Conservation (phyloP, 1,284 basidiomycete genomes). For the Apiotrichum akiyoshidainum region DNA sequence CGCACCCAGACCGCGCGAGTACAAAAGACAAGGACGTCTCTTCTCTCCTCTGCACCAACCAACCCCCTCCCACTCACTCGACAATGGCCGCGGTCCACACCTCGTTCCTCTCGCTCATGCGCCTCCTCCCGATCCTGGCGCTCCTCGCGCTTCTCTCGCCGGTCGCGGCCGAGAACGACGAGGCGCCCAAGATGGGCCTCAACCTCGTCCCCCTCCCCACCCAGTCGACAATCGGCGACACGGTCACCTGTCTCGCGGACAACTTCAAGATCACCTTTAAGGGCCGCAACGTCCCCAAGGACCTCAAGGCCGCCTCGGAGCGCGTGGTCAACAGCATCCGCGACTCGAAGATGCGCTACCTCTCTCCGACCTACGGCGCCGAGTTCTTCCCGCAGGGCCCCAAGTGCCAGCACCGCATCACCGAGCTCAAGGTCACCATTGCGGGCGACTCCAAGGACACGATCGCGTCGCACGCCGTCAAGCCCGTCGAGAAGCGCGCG, state of each 20-base stretch:
- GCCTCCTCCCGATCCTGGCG: not conserved
- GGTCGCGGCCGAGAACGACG: not conserved
- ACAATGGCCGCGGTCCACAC: not conserved
- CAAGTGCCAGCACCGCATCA: conserved; percentile 1
- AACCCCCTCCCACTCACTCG: not conserved
- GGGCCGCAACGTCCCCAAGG: conserved; percentile 49
- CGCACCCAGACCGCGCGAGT: too few species aligned
- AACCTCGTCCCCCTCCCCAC: conserved; percentile 50
- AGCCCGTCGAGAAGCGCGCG: conserved; percentile 1
- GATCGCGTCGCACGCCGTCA: not conserved
- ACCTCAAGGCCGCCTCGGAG: conserved; percentile 55
- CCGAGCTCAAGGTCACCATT: conserved; percentile 42
- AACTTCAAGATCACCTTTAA: conserved; percentile 55
- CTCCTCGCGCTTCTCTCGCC: not conserved
- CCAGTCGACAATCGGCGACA: conserved; percentile 55
- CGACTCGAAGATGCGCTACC: conserved; percentile 12
- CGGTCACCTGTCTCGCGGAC: conserved; percentile 55
- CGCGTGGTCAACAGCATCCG: conserved; percentile 44
- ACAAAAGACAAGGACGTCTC: too few species aligned
- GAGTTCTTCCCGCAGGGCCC: conserved; percentile 22
- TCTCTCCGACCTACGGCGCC: conserved; percentile 20
- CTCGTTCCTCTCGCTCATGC: not conserved
- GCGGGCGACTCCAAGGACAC: conserved; percentile 53
- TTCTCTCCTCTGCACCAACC: not conserved
- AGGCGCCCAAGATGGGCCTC: not conserved